Base-by-base conservation (phyloP, 768 basidiomycete genomes). In the Lentinus brumalis region DNA sequence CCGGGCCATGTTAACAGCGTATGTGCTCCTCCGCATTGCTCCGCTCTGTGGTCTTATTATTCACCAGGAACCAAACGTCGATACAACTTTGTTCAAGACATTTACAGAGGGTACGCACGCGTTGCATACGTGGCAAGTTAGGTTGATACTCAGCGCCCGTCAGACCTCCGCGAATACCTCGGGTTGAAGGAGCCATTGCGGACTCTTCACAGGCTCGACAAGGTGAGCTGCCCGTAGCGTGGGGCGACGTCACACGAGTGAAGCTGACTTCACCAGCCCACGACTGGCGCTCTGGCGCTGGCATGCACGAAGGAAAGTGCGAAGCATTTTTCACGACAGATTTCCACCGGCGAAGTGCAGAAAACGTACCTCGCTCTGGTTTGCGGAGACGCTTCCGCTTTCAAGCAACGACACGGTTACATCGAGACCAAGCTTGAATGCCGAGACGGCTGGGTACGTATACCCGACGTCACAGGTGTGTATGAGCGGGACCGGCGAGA, bases 321-420 rank as follows among this genome's bases (percentile, higher is more conserved):
- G 2, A 32, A 35, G 18, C 49, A 56, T 7, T n/a, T 59, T 9
- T 46, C 62, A 1, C 16, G 21, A 3, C 62, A 59, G 31, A 26
- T 63, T 16, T 29, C 29, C 11, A 14, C 4, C 26, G 39, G 30
- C 50, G n/a, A 32, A 26, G 29, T 50, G 30, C 15, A 51, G 38
- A 63, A 63, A 29, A 52, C 57, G 0, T 63, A 63, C 29, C 42
- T 63, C 9, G 62, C 62, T 5, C 62, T 63, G 5, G 62, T 52
- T 16, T 46, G 32, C 38, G 62, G 62, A 12, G 42, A 26, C 15
- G 49, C 62, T 4, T 53, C 53, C 15, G 32, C 32, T 2, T 59
- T 63, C 14, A 42, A 53, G 14, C 1, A 41, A 0, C n/a, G 18
- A 6, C 18, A 35, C 5, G 62, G 57, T n/a, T 29, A 39, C 38